phyloP scores from a whole-genome alignment of 129 eudicot species.

The Rutidosis leptorrhynchoides region DNA sequence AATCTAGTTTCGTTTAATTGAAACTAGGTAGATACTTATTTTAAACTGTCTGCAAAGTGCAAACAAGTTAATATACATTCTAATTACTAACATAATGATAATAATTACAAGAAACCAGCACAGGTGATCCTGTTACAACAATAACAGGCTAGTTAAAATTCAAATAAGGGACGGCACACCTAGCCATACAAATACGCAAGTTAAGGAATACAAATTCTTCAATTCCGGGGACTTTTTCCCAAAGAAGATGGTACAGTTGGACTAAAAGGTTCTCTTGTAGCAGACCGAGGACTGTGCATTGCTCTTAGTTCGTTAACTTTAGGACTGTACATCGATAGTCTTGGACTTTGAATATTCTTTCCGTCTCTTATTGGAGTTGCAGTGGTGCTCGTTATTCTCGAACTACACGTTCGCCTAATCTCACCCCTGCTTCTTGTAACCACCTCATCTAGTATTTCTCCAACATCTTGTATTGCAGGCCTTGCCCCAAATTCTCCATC shows the following conservation, averaged over 20 bases:
- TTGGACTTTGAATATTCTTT: constrained; percentile 45
- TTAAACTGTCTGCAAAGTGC: constrained; percentile 21
- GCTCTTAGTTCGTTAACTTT: constrained; percentile 59
- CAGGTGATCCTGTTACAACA: constrained; percentile 30
- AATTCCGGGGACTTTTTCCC: constrained; percentile 58
- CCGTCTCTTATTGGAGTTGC: constrained; percentile 58
- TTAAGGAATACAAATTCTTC: constrained; percentile 16
- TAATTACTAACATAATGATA: neutral
- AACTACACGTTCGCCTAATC: constrained; percentile 67
- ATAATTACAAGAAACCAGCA: constrained; percentile 36
- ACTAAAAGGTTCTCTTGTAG: constrained; percentile 47
- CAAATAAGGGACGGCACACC: constrained; percentile 2
- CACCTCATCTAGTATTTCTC: constrained; percentile 74
- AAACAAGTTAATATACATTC: constrained; percentile 31
- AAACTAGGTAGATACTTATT: constrained; percentile 27
- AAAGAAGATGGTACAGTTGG: constrained; percentile 55
- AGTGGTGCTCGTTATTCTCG: constrained; percentile 69
- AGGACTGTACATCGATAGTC: constrained; percentile 54
- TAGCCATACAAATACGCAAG: constrained; percentile 1
- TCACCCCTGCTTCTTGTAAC: constrained; percentile 94
- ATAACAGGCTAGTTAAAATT: neutral
- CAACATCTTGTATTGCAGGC: constrained; percentile 44
- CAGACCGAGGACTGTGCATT: constrained; percentile 54
- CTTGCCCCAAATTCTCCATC: constrained; percentile 68
- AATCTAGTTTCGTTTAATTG: constrained; percentile 12